Conservation (phyloP, 257 asterid genomes). For the Misopates orontium region DNA sequence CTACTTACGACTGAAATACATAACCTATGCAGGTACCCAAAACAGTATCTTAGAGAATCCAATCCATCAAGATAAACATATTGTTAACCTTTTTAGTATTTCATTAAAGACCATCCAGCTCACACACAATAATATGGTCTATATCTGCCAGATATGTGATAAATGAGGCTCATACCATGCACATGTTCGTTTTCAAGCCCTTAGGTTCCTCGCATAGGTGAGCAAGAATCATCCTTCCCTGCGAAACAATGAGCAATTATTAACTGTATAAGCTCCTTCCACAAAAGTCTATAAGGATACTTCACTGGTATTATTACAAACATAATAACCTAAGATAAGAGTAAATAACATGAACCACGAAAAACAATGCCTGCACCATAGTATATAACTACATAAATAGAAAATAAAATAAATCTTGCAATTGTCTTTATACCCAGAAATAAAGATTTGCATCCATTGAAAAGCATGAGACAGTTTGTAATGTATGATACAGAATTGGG, state of each 20-base stretch:
- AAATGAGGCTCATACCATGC: conserved; percentile 63
- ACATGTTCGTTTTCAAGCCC: conserved; percentile 95
- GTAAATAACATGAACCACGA: not conserved
- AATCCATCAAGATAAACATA: too few species aligned
- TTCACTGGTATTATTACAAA: not conserved
- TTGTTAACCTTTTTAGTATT: too few species aligned
- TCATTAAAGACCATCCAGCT: too few species aligned
- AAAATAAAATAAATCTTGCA: too few species aligned
- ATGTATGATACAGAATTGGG: not conserved
- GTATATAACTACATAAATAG: not conserved
- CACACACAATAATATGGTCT: too few species aligned
- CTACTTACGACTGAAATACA: too few species aligned
- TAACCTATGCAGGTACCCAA: too few species aligned
- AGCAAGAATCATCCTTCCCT: conserved; percentile 95
- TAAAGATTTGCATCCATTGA: too few species aligned
- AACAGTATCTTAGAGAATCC: too few species aligned
- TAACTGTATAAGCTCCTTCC: conserved; percentile 15
- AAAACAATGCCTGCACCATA: conserved; percentile 2
- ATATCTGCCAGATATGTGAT: not conserved
- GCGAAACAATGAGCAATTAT: conserved; percentile 38
- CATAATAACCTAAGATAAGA: not conserved
- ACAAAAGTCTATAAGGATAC: conserved; percentile 2
- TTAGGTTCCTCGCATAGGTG: conserved; percentile 95
- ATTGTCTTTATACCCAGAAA: too few species aligned
- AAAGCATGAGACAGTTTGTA: too few species aligned